Percentiles rank a stretch among this genome's conserved stretches.
Evolutionary conservation across 768 basidiomycete genomes (phyloP).

Genomic region (Kwoniella dejecticola): DNA sequence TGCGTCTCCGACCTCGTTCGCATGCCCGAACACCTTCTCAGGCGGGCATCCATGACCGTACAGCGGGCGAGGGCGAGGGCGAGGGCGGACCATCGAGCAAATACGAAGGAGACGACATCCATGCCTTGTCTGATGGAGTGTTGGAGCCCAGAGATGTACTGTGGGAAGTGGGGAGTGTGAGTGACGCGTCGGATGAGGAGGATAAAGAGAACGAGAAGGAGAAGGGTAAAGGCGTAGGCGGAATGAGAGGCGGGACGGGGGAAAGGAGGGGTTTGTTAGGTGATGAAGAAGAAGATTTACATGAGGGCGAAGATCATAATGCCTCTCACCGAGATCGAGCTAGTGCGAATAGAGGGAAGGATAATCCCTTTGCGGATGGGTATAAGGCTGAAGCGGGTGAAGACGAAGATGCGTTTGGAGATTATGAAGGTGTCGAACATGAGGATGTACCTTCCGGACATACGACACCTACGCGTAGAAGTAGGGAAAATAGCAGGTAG

Average conservation of each 20-base stretch:
- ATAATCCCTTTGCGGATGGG: constrained; percentile 11
- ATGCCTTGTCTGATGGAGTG: constrained; percentile 11
- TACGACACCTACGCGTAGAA: neutral
- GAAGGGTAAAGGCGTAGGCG: constrained; percentile 22
- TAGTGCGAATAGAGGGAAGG: neutral
- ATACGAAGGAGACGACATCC: constrained; percentile 19
- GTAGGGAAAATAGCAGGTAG: neutral
- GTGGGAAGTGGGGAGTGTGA: constrained; percentile 40
- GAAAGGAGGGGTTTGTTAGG: constrained; percentile 29
- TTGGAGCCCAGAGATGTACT: constrained; percentile 20
- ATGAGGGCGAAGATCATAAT: constrained; percentile 9
- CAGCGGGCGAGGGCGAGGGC: neutral
- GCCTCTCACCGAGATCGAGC: neutral
- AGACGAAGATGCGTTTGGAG: constrained; percentile 43
- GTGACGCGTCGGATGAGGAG: constrained; percentile 11
- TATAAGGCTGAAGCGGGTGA: constrained; percentile 25
- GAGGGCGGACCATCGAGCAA: constrained; percentile 4
- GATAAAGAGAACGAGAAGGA: neutral
- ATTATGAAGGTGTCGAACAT: constrained; percentile 38
- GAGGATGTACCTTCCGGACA: constrained; percentile 10
- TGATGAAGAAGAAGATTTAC: constrained; percentile 25
- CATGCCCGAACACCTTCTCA: constrained; percentile 15
- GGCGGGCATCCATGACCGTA: constrained; percentile 14
- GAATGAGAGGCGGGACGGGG: constrained; percentile 7
- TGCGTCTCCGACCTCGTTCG: constrained; percentile 28